A percentile compares a stretch with the other conserved stretches of the same genome.
Evolutionary conservation across 352 stramenopile species (phyloP).

Genomic region (Phytophthora multivora): DNA sequence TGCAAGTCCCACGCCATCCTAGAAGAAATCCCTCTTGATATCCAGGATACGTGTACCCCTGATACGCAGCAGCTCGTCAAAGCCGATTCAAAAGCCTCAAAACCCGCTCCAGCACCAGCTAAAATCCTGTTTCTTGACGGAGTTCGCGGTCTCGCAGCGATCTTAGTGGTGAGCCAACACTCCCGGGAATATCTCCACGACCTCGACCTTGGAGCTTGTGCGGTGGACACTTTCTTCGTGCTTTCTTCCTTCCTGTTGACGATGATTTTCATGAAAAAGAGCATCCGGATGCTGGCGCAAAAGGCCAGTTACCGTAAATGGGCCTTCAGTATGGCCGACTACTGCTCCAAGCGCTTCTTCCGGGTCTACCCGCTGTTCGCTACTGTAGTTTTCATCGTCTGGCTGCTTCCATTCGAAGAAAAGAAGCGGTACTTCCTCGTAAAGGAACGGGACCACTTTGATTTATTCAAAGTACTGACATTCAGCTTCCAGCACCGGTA

Average conservation of each 20-base stretch:
- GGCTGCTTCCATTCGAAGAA: slow-evolving; percentile 35
- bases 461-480: slow-evolving; percentile 49
- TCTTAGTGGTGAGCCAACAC: slow-evolving; percentile 45
- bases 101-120: slow-evolving; percentile 12
- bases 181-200: slow-evolving; percentile 34
- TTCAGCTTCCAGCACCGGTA: slow-evolving; percentile 42
- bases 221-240: slow-evolving; percentile 49
- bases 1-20: slow-evolving; percentile 6
- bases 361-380: slow-evolving; percentile 43
- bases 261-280: slow-evolving; percentile 47
- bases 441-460: slow-evolving; percentile 36
- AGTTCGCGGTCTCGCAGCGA: slow-evolving; percentile 46
- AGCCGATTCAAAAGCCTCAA: slow-evolving; percentile 7
- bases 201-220: slow-evolving; percentile 32
- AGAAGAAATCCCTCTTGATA: slow-evolving; percentile 14
- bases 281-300: slow-evolving; percentile 27
- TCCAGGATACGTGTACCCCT: slow-evolving; percentile 8
- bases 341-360: slow-evolving; percentile 47
- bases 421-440: slow-evolving; percentile 40
- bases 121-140: slow-evolving; percentile 54
- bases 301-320: slow-evolving; percentile 27
- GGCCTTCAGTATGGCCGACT: slow-evolving; percentile 31
- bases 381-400: slow-evolving; percentile 24
- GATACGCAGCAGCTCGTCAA: slow-evolving; percentile 18
- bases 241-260: slow-evolving; percentile 52